Evolutionary conservation across 2,329 filamentous ascomycete species (phyloP).

Genomic region (Penicillium freii): DNA sequence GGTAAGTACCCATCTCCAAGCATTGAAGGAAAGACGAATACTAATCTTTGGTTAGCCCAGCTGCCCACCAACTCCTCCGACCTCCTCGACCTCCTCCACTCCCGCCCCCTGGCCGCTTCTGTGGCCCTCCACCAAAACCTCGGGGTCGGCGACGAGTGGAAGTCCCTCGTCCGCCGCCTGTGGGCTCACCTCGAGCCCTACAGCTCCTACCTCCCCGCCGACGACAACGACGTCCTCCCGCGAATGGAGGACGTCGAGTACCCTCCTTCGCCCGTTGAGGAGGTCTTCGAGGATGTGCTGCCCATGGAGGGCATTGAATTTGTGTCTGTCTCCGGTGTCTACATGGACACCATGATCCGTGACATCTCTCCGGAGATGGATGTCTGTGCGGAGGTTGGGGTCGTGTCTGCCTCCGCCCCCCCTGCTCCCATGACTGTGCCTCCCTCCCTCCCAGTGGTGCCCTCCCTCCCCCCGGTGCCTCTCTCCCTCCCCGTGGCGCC

Average conservation of each 20-base stretch:
- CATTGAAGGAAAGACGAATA: not conserved
- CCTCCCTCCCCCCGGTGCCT: not conserved
- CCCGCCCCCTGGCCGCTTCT: not conserved
- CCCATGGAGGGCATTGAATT: constrained; percentile 1
- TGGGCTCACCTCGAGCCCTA: not conserved
- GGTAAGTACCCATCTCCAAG: not conserved
- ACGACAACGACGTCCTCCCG: not conserved
- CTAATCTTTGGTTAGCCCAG: not conserved
- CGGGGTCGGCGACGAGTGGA: not conserved
- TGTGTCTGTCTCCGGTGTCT: not conserved
- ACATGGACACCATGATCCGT: not conserved
- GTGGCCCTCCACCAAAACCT: not conserved
- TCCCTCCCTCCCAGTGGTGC: not conserved
- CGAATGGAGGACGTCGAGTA: not conserved
- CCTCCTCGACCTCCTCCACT: not conserved
- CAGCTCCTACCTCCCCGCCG: not conserved
- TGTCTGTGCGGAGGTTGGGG: not conserved
- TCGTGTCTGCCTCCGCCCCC: not conserved
- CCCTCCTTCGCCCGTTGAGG: not conserved
- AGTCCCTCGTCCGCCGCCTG: not conserved
- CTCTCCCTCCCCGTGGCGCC: not conserved
- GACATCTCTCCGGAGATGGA: constrained; percentile 1
- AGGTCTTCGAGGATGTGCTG: not conserved
- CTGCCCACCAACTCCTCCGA: not conserved
- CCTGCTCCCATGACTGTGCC: not conserved